Evolutionary conservation across 2,329 filamentous ascomycete species (phyloP).

Genomic region (Zopfia rhizophila): DNA sequence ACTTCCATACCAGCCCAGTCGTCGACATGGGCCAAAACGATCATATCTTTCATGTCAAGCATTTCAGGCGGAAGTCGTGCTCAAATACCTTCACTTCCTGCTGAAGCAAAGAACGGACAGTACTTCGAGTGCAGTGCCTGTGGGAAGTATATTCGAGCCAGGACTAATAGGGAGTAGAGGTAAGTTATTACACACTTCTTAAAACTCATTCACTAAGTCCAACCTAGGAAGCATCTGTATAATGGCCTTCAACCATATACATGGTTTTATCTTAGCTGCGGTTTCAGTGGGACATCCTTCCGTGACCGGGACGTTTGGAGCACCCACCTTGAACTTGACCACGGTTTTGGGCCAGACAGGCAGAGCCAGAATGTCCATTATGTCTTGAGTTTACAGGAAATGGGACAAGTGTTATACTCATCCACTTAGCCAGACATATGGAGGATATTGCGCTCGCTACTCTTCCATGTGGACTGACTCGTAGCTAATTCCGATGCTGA

Average conservation of each 20-base stretch:
- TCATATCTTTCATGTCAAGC: constrained; percentile 28
- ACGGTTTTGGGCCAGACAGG: constrained; percentile 28
- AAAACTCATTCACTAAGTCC: not conserved
- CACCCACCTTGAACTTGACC: constrained; percentile 29
- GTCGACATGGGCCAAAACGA: constrained; percentile 28
- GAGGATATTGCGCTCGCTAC: constrained; percentile 34
- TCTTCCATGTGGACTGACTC: constrained; percentile 25
- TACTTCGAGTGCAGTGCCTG: constrained; percentile 34
- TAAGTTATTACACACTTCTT: constrained; percentile 19
- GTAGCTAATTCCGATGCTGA: constrained; percentile 21
- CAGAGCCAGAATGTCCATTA: constrained; percentile 25
- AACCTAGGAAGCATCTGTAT: constrained; percentile 33
- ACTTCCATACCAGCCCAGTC: constrained; percentile 23
- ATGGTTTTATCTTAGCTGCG: constrained; percentile 28
- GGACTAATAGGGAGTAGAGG: constrained; percentile 33
- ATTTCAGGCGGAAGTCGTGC: constrained; percentile 20
- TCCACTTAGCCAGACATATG: constrained; percentile 35
- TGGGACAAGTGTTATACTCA: constrained; percentile 23
- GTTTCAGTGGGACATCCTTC: constrained; percentile 24
- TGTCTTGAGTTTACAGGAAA: constrained; percentile 26
- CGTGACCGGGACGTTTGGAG: constrained; percentile 24
- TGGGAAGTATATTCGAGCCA: constrained; percentile 20
- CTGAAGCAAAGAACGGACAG: constrained; percentile 27
- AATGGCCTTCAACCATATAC: constrained; percentile 33
- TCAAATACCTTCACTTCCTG: constrained; percentile 29